phyloP scores from a whole-genome alignment of 257 asterid genomes.

The Cynanchum wilfordii region DNA sequence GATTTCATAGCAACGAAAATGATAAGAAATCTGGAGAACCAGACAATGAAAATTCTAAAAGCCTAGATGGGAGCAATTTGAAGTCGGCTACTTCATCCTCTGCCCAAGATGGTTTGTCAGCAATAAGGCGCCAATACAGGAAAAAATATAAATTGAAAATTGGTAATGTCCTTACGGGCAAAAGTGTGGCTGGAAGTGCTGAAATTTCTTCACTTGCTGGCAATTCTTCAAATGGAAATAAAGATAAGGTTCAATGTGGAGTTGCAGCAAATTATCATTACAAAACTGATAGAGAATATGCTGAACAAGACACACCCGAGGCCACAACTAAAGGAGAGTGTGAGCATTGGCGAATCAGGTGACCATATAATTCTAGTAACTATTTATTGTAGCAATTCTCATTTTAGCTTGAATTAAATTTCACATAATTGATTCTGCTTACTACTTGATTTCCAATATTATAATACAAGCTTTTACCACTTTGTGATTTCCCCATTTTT shows the following conservation, averaged over 20 bases:
- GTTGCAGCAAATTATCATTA: slow-evolving; percentile 6
- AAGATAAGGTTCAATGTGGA: slow-evolving; percentile 16
- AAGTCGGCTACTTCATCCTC: slow-evolving; percentile 28
- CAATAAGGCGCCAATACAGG: slow-evolving; percentile 58
- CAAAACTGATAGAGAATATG: slow-evolving; percentile 30
- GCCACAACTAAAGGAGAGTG: slow-evolving; percentile 38
- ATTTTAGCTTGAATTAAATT: not conserved
- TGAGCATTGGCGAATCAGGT: slow-evolving; percentile 89
- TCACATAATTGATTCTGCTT: not conserved
- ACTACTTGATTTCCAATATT: not conserved
- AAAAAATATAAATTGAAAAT: slow-evolving; percentile 71
- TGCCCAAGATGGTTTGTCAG: slow-evolving; percentile 58
- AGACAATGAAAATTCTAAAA: slow-evolving; percentile 20
- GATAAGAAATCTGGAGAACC: slow-evolving; percentile 19
- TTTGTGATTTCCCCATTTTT: not conserved
- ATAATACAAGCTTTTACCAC: not conserved
- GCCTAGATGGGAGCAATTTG: slow-evolving; percentile 27
- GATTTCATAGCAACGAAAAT: slow-evolving; percentile 10
- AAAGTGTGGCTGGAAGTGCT: slow-evolving; percentile 24
- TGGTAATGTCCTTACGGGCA: slow-evolving; percentile 33
- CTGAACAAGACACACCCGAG: slow-evolving; percentile 32
- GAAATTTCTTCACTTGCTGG: slow-evolving; percentile 16
- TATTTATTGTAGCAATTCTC: not conserved
- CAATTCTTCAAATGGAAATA: slow-evolving; percentile 15
- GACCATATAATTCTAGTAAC: slow-evolving; percentile 8